phyloP scores from a whole-genome alignment of 805 yeast species.

The Zygoascus ofunaensis region DNA sequence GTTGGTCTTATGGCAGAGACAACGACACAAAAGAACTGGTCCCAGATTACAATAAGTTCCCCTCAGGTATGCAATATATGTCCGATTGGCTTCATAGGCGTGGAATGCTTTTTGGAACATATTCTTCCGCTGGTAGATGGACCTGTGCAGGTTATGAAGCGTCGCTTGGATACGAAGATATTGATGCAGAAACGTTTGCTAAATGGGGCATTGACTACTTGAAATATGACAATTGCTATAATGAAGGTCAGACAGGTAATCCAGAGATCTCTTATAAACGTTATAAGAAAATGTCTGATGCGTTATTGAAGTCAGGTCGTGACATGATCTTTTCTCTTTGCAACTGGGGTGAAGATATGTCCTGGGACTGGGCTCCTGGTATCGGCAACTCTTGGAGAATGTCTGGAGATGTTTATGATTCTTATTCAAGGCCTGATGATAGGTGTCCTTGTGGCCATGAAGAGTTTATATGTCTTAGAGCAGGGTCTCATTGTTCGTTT shows the following conservation, averaged over 20 bases:
- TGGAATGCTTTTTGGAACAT: constrained; percentile 28
- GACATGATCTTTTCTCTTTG: constrained; percentile 26
- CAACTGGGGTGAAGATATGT: constrained; percentile 29
- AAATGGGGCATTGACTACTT: constrained; percentile 27
- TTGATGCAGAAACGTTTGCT: constrained; percentile 25
- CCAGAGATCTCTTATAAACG: constrained; percentile 22
- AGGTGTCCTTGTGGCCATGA: constrained; percentile 26
- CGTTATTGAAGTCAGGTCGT: constrained; percentile 25
- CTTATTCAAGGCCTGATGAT: constrained; percentile 17
- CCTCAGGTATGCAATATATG: constrained; percentile 23
- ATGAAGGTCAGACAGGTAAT: constrained; percentile 24
- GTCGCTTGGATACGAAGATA: constrained; percentile 24
- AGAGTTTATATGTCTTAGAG: constrained; percentile 19
- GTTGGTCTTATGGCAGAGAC: constrained; percentile 23
- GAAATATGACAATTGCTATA: constrained; percentile 29
- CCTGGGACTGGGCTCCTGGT: constrained; percentile 27
- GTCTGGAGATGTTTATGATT: constrained; percentile 24
- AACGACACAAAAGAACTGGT: constrained; percentile 16
- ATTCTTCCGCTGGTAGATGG: constrained; percentile 28
- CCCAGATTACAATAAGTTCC: constrained; percentile 22
- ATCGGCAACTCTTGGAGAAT: constrained; percentile 28
- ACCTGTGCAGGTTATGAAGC: constrained; percentile 29
- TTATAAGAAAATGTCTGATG: constrained; percentile 26
- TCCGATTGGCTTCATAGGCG: constrained; percentile 22
- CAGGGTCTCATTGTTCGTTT: constrained; percentile 25